phyloP scores from a whole-genome alignment of 2,329 filamentous ascomycete genomes.

The Helotiales sp. region DNA sequence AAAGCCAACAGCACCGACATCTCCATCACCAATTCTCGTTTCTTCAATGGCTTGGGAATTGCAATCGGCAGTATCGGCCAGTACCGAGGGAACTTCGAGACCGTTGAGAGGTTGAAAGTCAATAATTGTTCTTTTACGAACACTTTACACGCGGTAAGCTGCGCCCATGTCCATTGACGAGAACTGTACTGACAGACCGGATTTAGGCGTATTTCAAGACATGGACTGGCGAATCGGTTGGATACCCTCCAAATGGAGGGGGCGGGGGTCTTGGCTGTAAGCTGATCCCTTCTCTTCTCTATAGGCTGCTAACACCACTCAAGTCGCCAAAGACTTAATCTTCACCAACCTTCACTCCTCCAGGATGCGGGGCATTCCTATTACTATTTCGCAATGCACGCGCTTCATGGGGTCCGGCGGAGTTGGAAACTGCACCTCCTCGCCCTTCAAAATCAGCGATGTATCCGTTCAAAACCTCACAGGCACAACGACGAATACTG shows the following conservation, averaged over 20 bases:
- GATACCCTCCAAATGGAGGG: slow-evolving; percentile 62
- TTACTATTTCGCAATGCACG: slow-evolving; percentile 49
- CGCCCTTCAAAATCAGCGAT: slow-evolving; percentile 10
- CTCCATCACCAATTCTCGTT: slow-evolving; percentile 53
- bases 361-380: slow-evolving; percentile 40
- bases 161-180: background rate
- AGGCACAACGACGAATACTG: slow-evolving; percentile 12
- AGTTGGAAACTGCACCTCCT: slow-evolving; percentile 9
- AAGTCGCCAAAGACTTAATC: slow-evolving; percentile 63
- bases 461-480: slow-evolving; percentile 11
- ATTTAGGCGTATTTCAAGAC: slow-evolving; percentile 57
- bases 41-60: slow-evolving; percentile 56
- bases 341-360: slow-evolving; percentile 50
- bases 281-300: background rate
- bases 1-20: slow-evolving; percentile 64
- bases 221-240: slow-evolving; percentile 58
- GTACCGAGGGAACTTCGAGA: slow-evolving; percentile 54
- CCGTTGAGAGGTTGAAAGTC: slow-evolving; percentile 55
- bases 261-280: slow-evolving; percentile 57
- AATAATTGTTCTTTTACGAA: slow-evolving; percentile 53
- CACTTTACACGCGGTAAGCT: slow-evolving; percentile 50
- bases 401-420: slow-evolving; percentile 18
- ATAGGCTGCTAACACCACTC: background rate
- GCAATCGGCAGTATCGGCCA: slow-evolving; percentile 65
- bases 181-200: background rate